Evolutionary conservation across 805 yeast genomes (phyloP), one percentile per base, ranked within the genome.

Genomic region (Clavispora asparagi): DNA sequence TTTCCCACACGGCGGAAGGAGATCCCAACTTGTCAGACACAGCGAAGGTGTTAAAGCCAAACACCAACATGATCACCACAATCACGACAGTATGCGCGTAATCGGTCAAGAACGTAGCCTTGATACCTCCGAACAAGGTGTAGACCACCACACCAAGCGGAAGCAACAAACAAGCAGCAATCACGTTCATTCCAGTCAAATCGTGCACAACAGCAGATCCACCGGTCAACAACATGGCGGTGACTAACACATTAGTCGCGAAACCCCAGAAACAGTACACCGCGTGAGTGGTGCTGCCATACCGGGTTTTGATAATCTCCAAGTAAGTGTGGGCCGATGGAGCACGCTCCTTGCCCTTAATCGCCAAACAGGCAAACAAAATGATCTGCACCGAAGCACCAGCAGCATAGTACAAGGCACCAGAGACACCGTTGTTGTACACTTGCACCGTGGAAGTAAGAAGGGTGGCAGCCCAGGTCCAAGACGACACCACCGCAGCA

Each of bases 311-410:
- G 53, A 91, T 78, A 45, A 90, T 85, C 67, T 91, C 98, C 55
- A 89, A 73, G 64, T 86, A 91, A 1, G 97, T 89, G 68, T 91
- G 97, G 2, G 95, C 95, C 41, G 82, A 84, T 4, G 97, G 97
- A 12, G 97, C 96, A 53, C 83, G 80, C 61, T 84, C 85, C 65
- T 91, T 91, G 31, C 90, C 87, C 62, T 87, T 90, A 52, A 91
- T 88, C 11, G 96, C 97, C 48, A 89, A 65, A 39, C 89, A 83
- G 1, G 96, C 88, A 65, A 91, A 91, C 44, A 89, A 71, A 19
- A 89, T 83, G 55, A 91, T 86, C 63, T 91, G 97, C 46, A 87
- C 88, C 44, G 88, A 78, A 1, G 96, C 97, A 60, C 97, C 98
- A 3, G 94, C 79, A 8, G 96, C 96, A 62, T 91, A 91, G 68